These are phyloP conservation scores for Rosa multiflora DNA, from an alignment of 306 rosid genomes.

Conservation along the genomic window DNA sequence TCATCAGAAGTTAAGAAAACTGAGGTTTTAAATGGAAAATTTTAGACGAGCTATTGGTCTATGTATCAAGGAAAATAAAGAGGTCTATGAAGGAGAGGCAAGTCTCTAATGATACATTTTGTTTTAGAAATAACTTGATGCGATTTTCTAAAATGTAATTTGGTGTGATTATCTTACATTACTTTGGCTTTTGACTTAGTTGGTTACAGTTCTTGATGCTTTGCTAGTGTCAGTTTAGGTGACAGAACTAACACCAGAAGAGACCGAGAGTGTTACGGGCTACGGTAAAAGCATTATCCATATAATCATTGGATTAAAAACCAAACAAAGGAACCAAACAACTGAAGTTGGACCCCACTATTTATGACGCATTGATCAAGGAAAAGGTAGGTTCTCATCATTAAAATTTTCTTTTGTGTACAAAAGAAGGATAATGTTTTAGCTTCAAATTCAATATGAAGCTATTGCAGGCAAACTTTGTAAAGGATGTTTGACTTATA, in stretches of 20 bases:
- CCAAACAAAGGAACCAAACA: too few species aligned
- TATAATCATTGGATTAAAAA: slow-evolving; percentile 87
- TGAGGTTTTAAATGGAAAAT: slow-evolving; percentile 89
- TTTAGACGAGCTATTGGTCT: slow-evolving; percentile 86
- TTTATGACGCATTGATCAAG: slow-evolving; percentile 90
- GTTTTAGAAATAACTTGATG: too few species aligned
- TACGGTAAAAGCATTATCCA: slow-evolving; percentile 99
- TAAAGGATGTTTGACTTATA: neutral
- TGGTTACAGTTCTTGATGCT: slow-evolving; percentile 25
- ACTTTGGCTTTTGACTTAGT: slow-evolving; percentile 1
- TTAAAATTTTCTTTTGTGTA: neutral
- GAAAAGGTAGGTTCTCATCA: slow-evolving; percentile 56
- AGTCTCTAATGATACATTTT: slow-evolving; percentile 17
- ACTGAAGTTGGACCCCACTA: slow-evolving; percentile 93
- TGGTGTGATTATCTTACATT: too few species aligned
- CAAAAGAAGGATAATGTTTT: neutral
- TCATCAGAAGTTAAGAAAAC: slow-evolving; percentile 97
- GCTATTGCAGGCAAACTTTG: too few species aligned
- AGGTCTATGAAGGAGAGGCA: slow-evolving; percentile 98
- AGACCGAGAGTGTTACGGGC: slow-evolving; percentile 84
- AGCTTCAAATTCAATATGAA: too few species aligned
- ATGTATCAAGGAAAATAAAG: slow-evolving; percentile 95
- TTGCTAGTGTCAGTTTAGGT: slow-evolving; percentile 45
- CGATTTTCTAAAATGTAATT: too few species aligned
- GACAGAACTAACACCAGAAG: slow-evolving; percentile 92